These are phyloP conservation scores for Bocquillonia castaneifolia DNA, from an alignment of 441 rosid species.

Conservation along the genomic window DNA sequence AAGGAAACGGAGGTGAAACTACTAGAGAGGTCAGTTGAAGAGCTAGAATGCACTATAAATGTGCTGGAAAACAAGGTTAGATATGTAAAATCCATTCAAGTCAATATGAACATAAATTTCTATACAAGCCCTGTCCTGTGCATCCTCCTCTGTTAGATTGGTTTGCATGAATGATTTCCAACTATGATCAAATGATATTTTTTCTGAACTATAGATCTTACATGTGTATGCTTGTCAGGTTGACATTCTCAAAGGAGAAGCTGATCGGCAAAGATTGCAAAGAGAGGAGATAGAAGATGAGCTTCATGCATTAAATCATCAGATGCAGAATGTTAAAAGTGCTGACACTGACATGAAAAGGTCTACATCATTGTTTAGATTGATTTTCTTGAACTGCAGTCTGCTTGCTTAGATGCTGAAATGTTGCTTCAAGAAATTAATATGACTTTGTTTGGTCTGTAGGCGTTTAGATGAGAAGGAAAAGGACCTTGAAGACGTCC, in stretches of 20 bases:
- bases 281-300: slow-evolving; percentile 93
- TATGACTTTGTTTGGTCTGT: slow-evolving; percentile 24
- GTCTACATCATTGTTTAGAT: slow-evolving; percentile 29
- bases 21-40: slow-evolving; percentile 89
- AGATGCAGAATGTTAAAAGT: slow-evolving; percentile 66
- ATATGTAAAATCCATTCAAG: slow-evolving; percentile 20
- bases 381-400: slow-evolving; percentile 1
- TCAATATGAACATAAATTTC: slow-evolving; percentile 13
- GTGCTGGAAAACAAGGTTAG: slow-evolving; percentile 86
- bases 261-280: slow-evolving; percentile 82
- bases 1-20: slow-evolving; percentile 88
- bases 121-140: slow-evolving; percentile 23
- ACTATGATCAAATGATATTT: slow-evolving; percentile 13
- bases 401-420: slow-evolving; percentile 16
- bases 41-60: slow-evolving; percentile 79
- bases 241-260: slow-evolving; percentile 84
- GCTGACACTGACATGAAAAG: slow-evolving; percentile 67
- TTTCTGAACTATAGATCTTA: slow-evolving; percentile 24
- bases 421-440: slow-evolving; percentile 19
- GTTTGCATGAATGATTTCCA: slow-evolving; percentile 46
- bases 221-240: slow-evolving; percentile 46
- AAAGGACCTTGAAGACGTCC: slow-evolving; percentile 53
- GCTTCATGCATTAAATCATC: slow-evolving; percentile 63
- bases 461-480: slow-evolving; percentile 73
- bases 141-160: slow-evolving; percentile 45